Base-by-base conservation (phyloP, 352 stramenopile genomes). In the Phytophthora multivora region DNA sequence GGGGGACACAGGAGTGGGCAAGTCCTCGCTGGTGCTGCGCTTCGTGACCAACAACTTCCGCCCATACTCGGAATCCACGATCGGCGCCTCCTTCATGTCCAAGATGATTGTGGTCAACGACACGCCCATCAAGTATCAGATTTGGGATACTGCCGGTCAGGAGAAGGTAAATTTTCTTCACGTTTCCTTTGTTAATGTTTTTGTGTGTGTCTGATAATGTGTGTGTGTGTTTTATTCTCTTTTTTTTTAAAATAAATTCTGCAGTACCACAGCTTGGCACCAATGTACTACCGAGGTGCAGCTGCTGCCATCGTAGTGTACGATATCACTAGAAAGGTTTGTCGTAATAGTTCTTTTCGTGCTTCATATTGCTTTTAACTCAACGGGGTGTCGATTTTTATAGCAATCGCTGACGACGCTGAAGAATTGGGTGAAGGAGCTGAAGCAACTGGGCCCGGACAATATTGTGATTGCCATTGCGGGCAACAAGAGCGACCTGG, bases 261-360 rank as follows among this genome's bases (percentile, higher is more conserved):
- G 45, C 12, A 95, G 73, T 99, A 99, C 71, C 93, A 98, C 61
- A 98, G 89, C 45, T 73, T 99, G 36, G 96, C 97, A 25, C 97
- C 97, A 16, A 99, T 99, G 96, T 99, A 99, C 80, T 99, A 99
- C 78, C 82, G 97, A 52, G 96, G 95, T 63, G 97, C 97, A n/a
- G 91, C 95, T 5, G 96, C 95, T 8, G 97, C 97, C 7, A 97
- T 99, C 66, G 86, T 99, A 47, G 97, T 99, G 12, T 99, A 99
- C 72, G 97, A 99, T 87, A 98, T 99, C 69, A 99, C 97, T 21
- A 87, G 90, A 72, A 93, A 97, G 65, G 77, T 94, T 52, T 74
- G 74, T 35, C 18, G 6, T 23, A 28, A 1, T 7, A 13, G 2
- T 23, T 25, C 25, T 21, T 43, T 19, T 28, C 30, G 26, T 0